These are phyloP conservation scores for Sarcocystis neurona DNA, from an alignment of 169 alveolate genomes.

Conservation along the genomic window DNA sequence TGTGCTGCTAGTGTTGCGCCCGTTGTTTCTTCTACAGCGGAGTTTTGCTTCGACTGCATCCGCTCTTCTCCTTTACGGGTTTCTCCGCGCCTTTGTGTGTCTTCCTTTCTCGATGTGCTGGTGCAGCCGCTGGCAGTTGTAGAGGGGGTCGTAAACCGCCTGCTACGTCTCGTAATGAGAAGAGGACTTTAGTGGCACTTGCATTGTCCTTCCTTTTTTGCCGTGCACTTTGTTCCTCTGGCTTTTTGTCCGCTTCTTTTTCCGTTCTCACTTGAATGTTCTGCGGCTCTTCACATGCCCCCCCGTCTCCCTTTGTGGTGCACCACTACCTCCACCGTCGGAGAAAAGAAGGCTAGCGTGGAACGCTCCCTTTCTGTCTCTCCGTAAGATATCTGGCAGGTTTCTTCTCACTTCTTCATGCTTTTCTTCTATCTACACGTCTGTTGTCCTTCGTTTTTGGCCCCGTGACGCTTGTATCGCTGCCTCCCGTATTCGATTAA, in stretches of 20 bases:
- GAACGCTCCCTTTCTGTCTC: no score
- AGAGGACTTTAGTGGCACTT: not conserved
- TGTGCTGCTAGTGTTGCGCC: no score
- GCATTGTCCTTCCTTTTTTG: not conserved
- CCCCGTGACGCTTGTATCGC: not conserved
- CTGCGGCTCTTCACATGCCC: not conserved
- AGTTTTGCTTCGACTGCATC: not conserved
- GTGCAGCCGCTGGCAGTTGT: no score
- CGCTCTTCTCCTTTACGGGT: not conserved
- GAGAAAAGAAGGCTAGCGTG: no score
- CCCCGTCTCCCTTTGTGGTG: not conserved
- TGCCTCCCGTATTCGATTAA: not conserved
- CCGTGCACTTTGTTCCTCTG: not conserved
- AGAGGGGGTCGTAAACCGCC: no score
- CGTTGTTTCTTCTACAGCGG: no score
- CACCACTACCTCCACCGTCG: no score
- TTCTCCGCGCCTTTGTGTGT: not conserved
- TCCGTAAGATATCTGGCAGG: no score
- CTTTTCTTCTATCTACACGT: not conserved
- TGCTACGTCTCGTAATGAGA: not conserved
- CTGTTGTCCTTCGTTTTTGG: not conserved
- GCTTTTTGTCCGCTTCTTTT: not conserved
- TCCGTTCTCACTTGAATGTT: not conserved
- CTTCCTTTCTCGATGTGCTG: no score
- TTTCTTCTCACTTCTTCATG: not conserved